phyloP scores from a whole-genome alignment of 2,329 filamentous ascomycete species.

The Aspergillus fischeri region DNA sequence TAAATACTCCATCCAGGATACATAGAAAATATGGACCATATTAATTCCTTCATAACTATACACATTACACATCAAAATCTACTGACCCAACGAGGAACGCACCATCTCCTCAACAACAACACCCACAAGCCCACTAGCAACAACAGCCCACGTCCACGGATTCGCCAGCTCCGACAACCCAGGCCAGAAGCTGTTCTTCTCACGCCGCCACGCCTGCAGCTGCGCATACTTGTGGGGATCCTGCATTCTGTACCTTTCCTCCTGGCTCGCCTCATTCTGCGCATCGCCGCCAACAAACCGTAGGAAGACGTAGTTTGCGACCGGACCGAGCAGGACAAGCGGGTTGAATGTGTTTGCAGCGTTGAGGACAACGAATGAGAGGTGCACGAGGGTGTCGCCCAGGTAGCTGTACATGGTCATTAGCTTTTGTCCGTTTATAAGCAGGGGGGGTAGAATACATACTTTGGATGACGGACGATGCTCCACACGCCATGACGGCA shows the following conservation, averaged over 20 bases:
- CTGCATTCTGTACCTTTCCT: constrained; percentile 49
- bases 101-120: constrained; percentile 44
- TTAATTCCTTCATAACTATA: not conserved
- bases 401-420: constrained; percentile 47
- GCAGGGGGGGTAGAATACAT: too few relatives aligned
- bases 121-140: constrained; percentile 48
- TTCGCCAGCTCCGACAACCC: constrained; percentile 47
- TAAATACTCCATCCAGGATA: not conserved
- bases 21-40: not conserved
- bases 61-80: not conserved
- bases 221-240: constrained; percentile 51
- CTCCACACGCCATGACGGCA: constrained; percentile 59
- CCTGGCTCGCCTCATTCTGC: constrained; percentile 51
- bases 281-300: constrained; percentile 55
- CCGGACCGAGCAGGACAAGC: constrained; percentile 51
- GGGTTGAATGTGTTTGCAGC: constrained; percentile 53
- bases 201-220: constrained; percentile 48
- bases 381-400: constrained; percentile 56
- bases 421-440: not conserved
- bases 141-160: constrained; percentile 54
- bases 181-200: constrained; percentile 61
- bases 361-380: constrained; percentile 57
- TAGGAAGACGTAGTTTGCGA: constrained; percentile 58
- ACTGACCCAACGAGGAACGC: not conserved
- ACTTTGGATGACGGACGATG: constrained; percentile 61